Percentiles rank a stretch among this genome's conserved stretches.
Evolutionary conservation across 106 monocot species (phyloP).

Genomic region (Dendrobium officinale): DNA sequence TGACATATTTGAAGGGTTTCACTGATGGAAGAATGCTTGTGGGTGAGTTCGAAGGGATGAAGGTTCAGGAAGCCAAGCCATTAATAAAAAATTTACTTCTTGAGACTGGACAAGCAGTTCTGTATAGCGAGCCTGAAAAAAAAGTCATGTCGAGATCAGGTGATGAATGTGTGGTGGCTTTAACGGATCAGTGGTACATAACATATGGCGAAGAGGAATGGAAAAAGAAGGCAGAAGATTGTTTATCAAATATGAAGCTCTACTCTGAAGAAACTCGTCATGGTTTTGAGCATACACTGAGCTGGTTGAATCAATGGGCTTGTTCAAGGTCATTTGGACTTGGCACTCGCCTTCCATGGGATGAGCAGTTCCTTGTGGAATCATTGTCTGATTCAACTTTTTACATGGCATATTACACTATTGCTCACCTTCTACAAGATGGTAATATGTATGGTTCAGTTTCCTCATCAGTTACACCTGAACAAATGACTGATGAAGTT

Average conservation of each 20-base stretch:
- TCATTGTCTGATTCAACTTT: conserved; percentile 95
- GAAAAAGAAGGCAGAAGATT: conserved; percentile 61
- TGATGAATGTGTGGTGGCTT: conserved; percentile 89
- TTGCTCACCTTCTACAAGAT: conserved; percentile 80
- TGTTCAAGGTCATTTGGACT: conserved; percentile 96
- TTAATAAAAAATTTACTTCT: conserved; percentile 57
- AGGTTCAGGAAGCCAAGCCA: conserved; percentile 84
- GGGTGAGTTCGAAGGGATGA: conserved; percentile 66
- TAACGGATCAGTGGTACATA: conserved; percentile 96
- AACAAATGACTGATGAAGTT: conserved; percentile 81
- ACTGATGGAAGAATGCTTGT: conserved; percentile 88
- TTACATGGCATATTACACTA: conserved; percentile 90
- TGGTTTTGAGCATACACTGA: conserved; percentile 80
- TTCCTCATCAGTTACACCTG: conserved; percentile 43
- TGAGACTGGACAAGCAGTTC: conserved; percentile 54
- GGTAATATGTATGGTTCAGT: conserved; percentile 74
- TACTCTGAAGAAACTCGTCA: conserved; percentile 61
- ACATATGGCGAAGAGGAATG: conserved; percentile 83
- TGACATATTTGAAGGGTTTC: conserved; percentile 91
- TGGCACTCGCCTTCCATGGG: conserved; percentile 90
- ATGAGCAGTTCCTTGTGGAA: conserved; percentile 84
- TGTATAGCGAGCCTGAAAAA: conserved; percentile 93
- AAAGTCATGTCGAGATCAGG: conserved; percentile 87
- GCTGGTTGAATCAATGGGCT: conserved; percentile 99
- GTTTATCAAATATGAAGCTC: conserved; percentile 65